Base-by-base conservation (phyloP, 202 grass and related monocot genomes). In the Panicum hallii region DNA sequence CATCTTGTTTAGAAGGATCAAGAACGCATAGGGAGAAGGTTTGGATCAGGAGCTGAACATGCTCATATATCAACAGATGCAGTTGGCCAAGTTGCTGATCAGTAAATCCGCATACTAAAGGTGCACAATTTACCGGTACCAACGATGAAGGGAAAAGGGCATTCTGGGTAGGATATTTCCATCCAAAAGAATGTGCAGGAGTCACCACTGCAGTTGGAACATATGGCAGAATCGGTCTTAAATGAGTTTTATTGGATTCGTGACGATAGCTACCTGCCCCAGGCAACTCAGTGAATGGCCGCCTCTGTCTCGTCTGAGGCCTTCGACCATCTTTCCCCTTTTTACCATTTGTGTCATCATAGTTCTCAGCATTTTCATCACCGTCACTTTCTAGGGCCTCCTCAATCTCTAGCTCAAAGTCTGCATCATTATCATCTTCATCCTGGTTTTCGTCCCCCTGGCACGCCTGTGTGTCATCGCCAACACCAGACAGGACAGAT, bases 361-460 rank as follows among this genome's bases (percentile, higher is more conserved):
- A 60, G 67, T 89, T 89, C 70, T 93, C 87, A 11, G 67, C 77
- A 89, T 83, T 88, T 63, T 95, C 95, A 30, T 95, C 93, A 61
- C 81, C 78, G 45, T 95, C 95, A 79, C 93, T 95, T 91, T 92
- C 93, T 75, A 98, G 48, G 70, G 96, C 96, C 85, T 98, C 95
- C 90, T 98, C 96, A 72, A 98, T 93, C 84, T 98, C 96, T 5
- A 95, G 87, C 47, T 93, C 93, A 83, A 98, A 98, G 74, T 95
- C 96, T 20, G 81, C 93, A 89, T 98, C 96, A 88, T 95, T 95
- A 79, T 98, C 96, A 85, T 98, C 96, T 87, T 98, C 96, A 91
- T 98, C 96, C 72, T 85, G 88, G 50, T 81, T 89, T 88, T 94
- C 91, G 32, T 88, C 89, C 65, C 86, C 88, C 30, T 93, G 89